phyloP scores from a whole-genome alignment of 345 rosid genomes.

The Populus nigra region DNA sequence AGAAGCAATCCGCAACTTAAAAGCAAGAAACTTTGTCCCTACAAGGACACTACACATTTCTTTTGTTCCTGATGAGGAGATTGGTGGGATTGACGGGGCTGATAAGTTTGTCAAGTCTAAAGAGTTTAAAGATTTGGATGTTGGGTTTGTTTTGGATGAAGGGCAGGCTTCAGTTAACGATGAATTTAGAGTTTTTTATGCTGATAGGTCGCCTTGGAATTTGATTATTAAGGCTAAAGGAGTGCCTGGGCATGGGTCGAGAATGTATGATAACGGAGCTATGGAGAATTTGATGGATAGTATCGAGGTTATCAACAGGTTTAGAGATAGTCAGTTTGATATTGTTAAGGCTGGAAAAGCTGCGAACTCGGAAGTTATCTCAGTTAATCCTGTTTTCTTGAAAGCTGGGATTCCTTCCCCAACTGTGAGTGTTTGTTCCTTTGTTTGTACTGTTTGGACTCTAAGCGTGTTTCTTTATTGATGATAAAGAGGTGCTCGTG shows the following conservation, averaged over 20 bases:
- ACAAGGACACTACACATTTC: slow-evolving; percentile 59
- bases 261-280: slow-evolving; percentile 71
- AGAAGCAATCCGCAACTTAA: slow-evolving; percentile 67
- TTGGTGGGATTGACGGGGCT: slow-evolving; percentile 70
- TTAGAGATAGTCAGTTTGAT: slow-evolving; percentile 72
- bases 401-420: slow-evolving; percentile 78
- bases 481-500: slow-evolving; percentile 5
- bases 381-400: slow-evolving; percentile 79
- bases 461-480: background rate
- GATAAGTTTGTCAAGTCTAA: slow-evolving; percentile 49
- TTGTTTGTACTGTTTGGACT: background rate
- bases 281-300: slow-evolving; percentile 94
- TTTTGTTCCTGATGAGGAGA: slow-evolving; percentile 82
- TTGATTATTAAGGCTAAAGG: slow-evolving; percentile 57
- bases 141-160: slow-evolving; percentile 83
- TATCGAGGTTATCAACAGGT: slow-evolving; percentile 57
- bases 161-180: slow-evolving; percentile 74
- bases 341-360: slow-evolving; percentile 72
- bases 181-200: slow-evolving; percentile 69
- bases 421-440: slow-evolving; percentile 39
- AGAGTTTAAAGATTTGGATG: slow-evolving; percentile 61
- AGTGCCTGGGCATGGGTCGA: slow-evolving; percentile 76
- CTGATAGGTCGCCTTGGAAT: slow-evolving; percentile 68
- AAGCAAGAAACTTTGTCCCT: slow-evolving; percentile 44
- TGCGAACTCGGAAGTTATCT: slow-evolving; percentile 64